phyloP scores from a whole-genome alignment of 2,329 filamentous ascomycete genomes.

The Stachybotrys chartarum region DNA sequence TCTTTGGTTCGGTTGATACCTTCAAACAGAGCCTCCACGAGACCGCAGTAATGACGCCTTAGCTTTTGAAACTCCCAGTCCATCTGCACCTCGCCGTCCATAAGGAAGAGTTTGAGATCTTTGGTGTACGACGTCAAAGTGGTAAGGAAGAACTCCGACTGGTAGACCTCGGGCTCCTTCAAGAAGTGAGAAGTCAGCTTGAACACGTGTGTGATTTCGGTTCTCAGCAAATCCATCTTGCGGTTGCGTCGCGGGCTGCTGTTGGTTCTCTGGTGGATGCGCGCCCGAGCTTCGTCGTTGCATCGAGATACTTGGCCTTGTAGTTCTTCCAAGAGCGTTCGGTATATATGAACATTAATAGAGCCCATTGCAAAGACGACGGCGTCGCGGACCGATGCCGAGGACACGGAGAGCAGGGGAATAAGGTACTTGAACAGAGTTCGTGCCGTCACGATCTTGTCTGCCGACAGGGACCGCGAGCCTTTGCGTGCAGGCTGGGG shows the following conservation, averaged over 20 bases:
- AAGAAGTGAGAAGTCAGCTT: conserved; percentile 89
- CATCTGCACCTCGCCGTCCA: conserved; percentile 88
- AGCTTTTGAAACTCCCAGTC: conserved; percentile 93
- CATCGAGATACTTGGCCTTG: conserved; percentile 81
- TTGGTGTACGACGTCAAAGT: conserved; percentile 87
- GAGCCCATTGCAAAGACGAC: conserved; percentile 89
- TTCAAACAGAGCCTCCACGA: conserved; percentile 89
- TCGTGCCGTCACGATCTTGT: conserved; percentile 80
- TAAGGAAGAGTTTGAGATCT: conserved; percentile 88
- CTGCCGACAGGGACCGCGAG: conserved; percentile 60
- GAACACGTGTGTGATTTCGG: conserved; percentile 94
- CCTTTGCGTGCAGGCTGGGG: conserved; percentile 74
- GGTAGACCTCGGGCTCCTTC: conserved; percentile 67
- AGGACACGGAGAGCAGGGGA: conserved; percentile 73
- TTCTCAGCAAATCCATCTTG: conserved; percentile 79
- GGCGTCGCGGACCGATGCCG: conserved; percentile 76
- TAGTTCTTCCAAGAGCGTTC: conserved; percentile 80
- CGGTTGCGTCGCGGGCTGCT: conserved; percentile 77
- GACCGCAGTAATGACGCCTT: conserved; percentile 85
- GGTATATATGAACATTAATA: conserved; percentile 91
- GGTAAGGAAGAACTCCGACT: conserved; percentile 83
- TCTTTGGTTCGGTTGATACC: conserved; percentile 81
- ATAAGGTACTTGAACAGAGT: conserved; percentile 89
- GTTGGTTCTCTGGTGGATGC: conserved; percentile 78
- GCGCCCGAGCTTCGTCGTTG: conserved; percentile 79